Base-by-base conservation (phyloP, 331 rosid species). In the Quercus lobata region DNA sequence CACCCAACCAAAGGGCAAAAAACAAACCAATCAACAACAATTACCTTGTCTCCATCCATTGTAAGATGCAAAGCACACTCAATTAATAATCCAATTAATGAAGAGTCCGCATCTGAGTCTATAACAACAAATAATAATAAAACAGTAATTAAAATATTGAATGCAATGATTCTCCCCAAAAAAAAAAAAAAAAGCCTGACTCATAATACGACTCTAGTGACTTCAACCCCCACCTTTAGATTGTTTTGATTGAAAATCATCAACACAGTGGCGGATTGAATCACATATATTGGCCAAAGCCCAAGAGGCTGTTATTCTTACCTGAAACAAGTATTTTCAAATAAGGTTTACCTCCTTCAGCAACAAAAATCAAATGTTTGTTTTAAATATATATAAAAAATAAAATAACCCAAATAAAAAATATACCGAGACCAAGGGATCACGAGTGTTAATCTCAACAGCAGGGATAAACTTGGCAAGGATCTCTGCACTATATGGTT, bases 271-370 rank as follows among this genome's bases (percentile, higher is more conserved):
- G 76, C 90, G 84, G 73, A 92, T 79, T 73, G 98, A 91, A 81
- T 95, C 97, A 35, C 97, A 95, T 74, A 95, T 82, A 83, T 95
- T 95, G 83, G 97, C 99, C 92, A 93, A 81, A 72, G 99, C 97
- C 99, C 99, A 95, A 14, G 98, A 91, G 61, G 99, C 94, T n/a
- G 97, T 90, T 81, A 93, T 90, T 84, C 94, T 85, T 70, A 95
- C 99, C 97, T 92, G 87, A 77, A 82, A 77, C 34, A 57, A 80
- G n/a, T 4, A 74, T 70, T 74, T 72, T 46, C 63, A 22, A 76
- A 30, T 29, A 85, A 78, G 30, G 25, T 72, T 58, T 76, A 58
- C 53, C 82, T 46, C 75, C 57, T 30, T 60, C 60, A 34, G 68
- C 57, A 82, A 18, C 52, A 62, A 72, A 78, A 24, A 32, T 69